A percentile compares a stretch with the other conserved stretches of the same genome.
phyloP scores from a whole-genome alignment of 1,139 yeast species.

The Candida neerlandica region DNA sequence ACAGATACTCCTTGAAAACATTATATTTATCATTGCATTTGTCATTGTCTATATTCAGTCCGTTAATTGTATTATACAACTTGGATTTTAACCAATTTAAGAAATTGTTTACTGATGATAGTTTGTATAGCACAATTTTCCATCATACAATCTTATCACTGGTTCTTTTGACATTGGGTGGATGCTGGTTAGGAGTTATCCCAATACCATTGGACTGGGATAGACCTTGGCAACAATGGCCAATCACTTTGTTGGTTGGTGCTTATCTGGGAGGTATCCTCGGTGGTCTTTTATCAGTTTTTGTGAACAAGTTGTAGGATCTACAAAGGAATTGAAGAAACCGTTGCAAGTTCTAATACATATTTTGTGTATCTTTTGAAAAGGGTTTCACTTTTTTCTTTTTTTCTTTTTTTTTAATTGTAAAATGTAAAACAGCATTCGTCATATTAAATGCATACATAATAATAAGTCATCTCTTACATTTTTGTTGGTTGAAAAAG shows the following conservation, averaged over 20 bases:
- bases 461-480: too few relatives aligned
- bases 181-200: conserved; percentile 91
- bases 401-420: not conserved
- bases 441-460: too few relatives aligned
- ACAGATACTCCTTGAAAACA: conserved; percentile 59
- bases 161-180: conserved; percentile 58
- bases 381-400: not conserved
- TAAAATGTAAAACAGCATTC: too few relatives aligned
- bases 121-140: conserved; percentile 26
- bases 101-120: conserved; percentile 25
- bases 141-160: conserved; percentile 42
- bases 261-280: conserved; percentile 69
- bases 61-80: conserved; percentile 62
- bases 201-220: conserved; percentile 99
- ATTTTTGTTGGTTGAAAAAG: too few relatives aligned
- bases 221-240: conserved; percentile 97
- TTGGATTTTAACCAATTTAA: conserved; percentile 46
- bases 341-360: too few relatives aligned
- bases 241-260: conserved; percentile 86
- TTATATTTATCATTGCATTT: conserved; percentile 66
- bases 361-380: too few relatives aligned
- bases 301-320: conserved; percentile 5
- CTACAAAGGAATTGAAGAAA: not conserved
- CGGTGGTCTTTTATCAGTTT: conserved; percentile 43
- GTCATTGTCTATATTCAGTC: conserved; percentile 61